Conservation (phyloP, 2,329 filamentous ascomycete genomes). For the Cladophialophora exuberans region DNA sequence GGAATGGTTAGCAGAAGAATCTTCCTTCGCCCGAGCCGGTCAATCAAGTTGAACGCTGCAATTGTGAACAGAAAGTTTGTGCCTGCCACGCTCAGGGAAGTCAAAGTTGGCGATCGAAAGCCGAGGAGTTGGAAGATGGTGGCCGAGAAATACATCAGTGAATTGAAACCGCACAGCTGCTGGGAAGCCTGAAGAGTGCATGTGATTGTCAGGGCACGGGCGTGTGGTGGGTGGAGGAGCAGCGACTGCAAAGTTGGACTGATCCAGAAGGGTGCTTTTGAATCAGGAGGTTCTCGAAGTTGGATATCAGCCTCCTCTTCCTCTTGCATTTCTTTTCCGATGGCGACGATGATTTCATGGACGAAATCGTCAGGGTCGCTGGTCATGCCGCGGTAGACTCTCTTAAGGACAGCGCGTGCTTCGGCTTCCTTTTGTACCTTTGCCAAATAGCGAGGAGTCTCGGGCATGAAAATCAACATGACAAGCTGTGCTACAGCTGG, state of each 20-base stretch:
- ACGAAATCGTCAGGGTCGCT: conserved; percentile 53
- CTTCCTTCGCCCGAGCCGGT: conserved; percentile 73
- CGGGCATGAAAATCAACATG: conserved; percentile 74
- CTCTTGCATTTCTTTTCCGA: conserved; percentile 74
- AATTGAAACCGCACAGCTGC: conserved; percentile 89
- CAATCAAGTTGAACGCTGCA: conserved; percentile 75
- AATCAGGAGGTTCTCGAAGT: conserved; percentile 13
- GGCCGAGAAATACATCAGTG: conserved; percentile 88
- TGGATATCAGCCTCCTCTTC: conserved; percentile 56
- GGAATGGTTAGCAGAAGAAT: conserved; percentile 84
- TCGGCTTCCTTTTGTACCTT: conserved; percentile 64
- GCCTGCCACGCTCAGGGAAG: conserved; percentile 76
- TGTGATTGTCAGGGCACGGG: conserved; percentile 76
- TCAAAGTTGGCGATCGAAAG: conserved; percentile 77
- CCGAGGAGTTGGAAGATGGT: conserved; percentile 79
- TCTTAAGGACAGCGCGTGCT: conserved; percentile 67
- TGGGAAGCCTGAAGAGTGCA: conserved; percentile 86
- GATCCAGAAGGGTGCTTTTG: conserved; percentile 18
- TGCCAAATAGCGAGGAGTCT: conserved; percentile 87
- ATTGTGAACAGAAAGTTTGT: conserved; percentile 83
- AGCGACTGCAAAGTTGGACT: conserved; percentile 43
- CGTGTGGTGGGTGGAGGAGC: conserved; percentile 32
- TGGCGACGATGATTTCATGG: conserved; percentile 65
- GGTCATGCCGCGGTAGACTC: conserved; percentile 58
- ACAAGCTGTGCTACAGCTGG: conserved; percentile 74